Percentiles rank a stretch among this genome's conserved stretches.
phyloP scores from a whole-genome alignment of 1,284 basidiomycete genomes.

The Naganishia albida region DNA sequence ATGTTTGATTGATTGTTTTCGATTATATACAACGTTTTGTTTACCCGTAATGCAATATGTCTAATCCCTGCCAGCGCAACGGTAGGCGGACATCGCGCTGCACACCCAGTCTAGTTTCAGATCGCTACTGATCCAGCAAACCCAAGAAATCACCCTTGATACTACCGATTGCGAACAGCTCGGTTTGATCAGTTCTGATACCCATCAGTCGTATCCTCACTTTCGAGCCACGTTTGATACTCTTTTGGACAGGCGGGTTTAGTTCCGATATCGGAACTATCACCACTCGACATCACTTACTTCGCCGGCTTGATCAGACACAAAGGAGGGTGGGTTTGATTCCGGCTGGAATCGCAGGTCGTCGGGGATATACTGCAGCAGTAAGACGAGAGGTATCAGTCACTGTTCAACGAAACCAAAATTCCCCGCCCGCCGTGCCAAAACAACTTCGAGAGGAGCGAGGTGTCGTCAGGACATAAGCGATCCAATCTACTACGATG shows the following conservation, averaged over 20 bases:
- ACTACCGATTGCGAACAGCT: constrained; percentile 94
- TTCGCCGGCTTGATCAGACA: constrained; percentile 35
- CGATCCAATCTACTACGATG: constrained; percentile 37
- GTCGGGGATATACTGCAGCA: constrained; percentile 34
- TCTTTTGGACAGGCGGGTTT: background rate
- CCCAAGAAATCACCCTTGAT: constrained; percentile 94
- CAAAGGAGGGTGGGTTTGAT: constrained; percentile 34
- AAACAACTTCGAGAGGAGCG: constrained; percentile 30
- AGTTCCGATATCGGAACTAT: background rate
- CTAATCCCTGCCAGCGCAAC: background rate
- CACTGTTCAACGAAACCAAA: constrained; percentile 30
- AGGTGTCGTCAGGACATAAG: constrained; percentile 33
- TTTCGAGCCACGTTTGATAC: constrained; percentile 86
- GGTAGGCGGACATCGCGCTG: background rate
- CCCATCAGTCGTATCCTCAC: constrained; percentile 95
- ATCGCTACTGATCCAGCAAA: constrained; percentile 59
- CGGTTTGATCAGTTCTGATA: constrained; percentile 93
- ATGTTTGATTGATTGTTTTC: constrained; percentile 11
- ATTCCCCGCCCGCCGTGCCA: constrained; percentile 7
- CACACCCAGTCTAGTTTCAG: background rate
- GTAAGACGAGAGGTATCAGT: background rate
- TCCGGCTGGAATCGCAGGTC: constrained; percentile 33
- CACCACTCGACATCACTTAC: background rate
- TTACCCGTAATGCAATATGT: constrained; percentile 6
- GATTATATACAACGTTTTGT: constrained; percentile 28